These are phyloP conservation scores for Xanthoconium separans DNA, from an alignment of 1,284 basidiomycete species.

Conservation along the genomic window DNA sequence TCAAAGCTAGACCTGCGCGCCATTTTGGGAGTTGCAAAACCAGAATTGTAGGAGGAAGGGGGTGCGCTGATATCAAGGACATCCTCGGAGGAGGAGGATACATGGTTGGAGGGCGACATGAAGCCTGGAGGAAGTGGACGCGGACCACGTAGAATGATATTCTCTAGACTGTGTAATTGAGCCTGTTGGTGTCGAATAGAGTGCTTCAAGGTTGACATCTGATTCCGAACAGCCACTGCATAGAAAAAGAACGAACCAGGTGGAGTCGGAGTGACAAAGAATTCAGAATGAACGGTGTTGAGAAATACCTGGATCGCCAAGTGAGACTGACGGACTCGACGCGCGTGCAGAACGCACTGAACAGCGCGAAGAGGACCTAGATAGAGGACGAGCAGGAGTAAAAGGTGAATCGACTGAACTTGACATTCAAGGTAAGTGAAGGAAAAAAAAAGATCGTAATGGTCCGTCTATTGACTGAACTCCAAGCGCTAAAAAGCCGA, in stretches of 20 bases:
- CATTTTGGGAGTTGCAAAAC: conserved; percentile 43
- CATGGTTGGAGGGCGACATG: conserved; percentile 33
- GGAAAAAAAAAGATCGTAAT: conserved; percentile 32
- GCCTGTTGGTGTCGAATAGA: conserved; percentile 76
- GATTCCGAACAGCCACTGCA: conserved; percentile 65
- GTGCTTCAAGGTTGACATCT: conserved; percentile 75
- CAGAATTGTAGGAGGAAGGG: conserved; percentile 35
- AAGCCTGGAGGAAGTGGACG: conserved; percentile 51
- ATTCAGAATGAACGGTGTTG: conserved; percentile 20
- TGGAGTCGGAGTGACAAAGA: conserved; percentile 24
- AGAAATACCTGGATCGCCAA: conserved; percentile 58
- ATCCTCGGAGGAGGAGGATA: conserved; percentile 36
- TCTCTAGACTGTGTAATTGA: conserved; percentile 66
- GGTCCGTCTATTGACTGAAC: conserved; percentile 20
- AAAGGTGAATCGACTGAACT: conserved; percentile 32
- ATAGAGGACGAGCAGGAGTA: conserved; percentile 38
- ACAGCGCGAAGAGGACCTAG: conserved; percentile 58
- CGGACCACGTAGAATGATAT: conserved; percentile 58
- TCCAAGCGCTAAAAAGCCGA: conserved; percentile 6
- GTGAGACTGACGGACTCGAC: conserved; percentile 49
- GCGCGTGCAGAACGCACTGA: conserved; percentile 51
- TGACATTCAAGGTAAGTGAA: conserved; percentile 32
- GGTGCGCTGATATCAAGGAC: conserved; percentile 38
- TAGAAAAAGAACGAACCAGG: conserved; percentile 30
- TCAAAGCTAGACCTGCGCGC: conserved; percentile 69